A percentile compares a stretch with the other conserved stretches of the same genome.
Evolutionary conservation across 805 yeast species (phyloP).

Genomic region (Teunomyces gatunensis): DNA sequence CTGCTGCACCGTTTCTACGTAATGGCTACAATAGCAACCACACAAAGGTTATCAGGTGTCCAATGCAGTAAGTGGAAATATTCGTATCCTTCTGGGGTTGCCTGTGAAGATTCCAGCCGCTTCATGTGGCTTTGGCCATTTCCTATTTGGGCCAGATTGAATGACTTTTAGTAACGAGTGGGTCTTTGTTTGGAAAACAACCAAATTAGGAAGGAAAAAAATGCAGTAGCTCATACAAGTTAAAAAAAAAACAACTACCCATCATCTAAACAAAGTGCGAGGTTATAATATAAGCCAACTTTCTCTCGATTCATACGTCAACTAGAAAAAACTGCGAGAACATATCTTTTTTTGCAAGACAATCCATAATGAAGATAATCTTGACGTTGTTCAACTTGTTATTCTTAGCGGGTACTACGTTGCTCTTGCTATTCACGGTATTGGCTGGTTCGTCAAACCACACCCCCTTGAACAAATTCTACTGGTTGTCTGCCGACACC

Average conservation of each 20-base stretch:
- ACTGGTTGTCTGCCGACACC: conserved; percentile 81
- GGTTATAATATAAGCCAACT: conserved; percentile 3
- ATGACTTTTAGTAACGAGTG: neutral
- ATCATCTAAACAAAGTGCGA: conserved; percentile 2
- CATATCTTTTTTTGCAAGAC: neutral
- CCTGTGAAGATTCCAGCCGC: conserved; percentile 2
- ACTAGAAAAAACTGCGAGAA: neutral
- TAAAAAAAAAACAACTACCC: conserved; percentile 1
- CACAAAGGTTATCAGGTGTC: neutral
- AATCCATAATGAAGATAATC: conserved; percentile 28
- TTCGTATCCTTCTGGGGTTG: neutral
- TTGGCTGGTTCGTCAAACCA: conserved; percentile 62
- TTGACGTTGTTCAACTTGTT: conserved; percentile 35
- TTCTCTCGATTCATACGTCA: neutral
- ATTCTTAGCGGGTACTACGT: conserved; percentile 45
- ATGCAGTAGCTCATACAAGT: neutral
- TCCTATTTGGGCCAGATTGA: conserved; percentile 1
- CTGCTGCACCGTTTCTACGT: neutral
- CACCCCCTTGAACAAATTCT: conserved; percentile 65
- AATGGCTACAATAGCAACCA: neutral
- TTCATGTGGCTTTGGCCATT: neutral
- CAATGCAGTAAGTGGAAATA: neutral
- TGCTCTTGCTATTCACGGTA: conserved; percentile 57
- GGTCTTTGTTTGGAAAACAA: neutral
- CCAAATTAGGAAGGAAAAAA: neutral